phyloP scores from a whole-genome alignment of 2,329 filamentous ascomycete species.

The Bipolaris zeicola region DNA sequence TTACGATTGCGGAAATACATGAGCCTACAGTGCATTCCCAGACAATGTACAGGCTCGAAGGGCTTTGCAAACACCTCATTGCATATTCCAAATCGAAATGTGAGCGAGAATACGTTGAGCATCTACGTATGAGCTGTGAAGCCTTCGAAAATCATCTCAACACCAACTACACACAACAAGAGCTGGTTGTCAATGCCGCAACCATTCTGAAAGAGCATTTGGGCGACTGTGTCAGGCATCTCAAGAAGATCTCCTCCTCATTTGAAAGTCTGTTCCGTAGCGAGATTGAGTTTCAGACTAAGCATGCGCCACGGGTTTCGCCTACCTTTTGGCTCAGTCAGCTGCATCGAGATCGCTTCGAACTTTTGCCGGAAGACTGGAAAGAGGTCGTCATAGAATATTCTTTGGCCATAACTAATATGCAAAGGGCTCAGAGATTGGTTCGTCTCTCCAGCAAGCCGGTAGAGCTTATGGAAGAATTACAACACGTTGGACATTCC shows the following conservation, averaged over 20 bases:
- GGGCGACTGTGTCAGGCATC: conserved; percentile 17
- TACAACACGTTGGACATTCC: conserved; percentile 58
- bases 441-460: conserved; percentile 16
- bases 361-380: conserved; percentile 28
- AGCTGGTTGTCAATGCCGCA: background rate
- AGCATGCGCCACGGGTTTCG: conserved; percentile 26
- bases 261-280: conserved; percentile 6
- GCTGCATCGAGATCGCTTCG: conserved; percentile 26
- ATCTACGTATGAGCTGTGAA: conserved; percentile 23
- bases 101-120: conserved; percentile 29
- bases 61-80: conserved; percentile 20
- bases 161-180: background rate
- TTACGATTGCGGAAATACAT: conserved; percentile 2
- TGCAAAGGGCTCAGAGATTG: conserved; percentile 41
- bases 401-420: conserved; percentile 31
- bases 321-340: conserved; percentile 34
- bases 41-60: conserved; percentile 11
- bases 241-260: conserved; percentile 10
- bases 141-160: conserved; percentile 16
- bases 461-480: conserved; percentile 40
- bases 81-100: conserved; percentile 16
- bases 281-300: conserved; percentile 5
- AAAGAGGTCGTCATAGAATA: conserved; percentile 30
- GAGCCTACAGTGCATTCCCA: background rate
- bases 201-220: conserved; percentile 17